phyloP scores from a whole-genome alignment of 805 yeast species.

The Torulaspora microellipsoides region DNA sequence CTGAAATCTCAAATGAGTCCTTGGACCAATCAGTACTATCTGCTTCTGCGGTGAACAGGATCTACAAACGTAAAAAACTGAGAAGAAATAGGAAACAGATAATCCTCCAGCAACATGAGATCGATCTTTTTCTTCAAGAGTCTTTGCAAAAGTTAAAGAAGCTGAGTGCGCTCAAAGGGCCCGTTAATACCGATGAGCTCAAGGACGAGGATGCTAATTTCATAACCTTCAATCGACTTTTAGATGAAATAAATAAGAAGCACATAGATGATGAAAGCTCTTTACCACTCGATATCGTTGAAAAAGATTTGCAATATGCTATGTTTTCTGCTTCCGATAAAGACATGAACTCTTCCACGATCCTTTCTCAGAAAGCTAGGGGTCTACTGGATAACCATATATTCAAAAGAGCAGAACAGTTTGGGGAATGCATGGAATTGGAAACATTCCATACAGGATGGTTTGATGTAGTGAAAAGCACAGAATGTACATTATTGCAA shows the following conservation, averaged over 20 bases:
- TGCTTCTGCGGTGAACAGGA: slow-evolving; percentile 27
- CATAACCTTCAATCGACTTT: slow-evolving; percentile 23
- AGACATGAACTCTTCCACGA: slow-evolving; percentile 14
- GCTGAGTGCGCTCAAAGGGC: slow-evolving; percentile 20
- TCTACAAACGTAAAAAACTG: slow-evolving; percentile 35
- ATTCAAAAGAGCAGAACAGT: slow-evolving; percentile 57
- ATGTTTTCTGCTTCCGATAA: slow-evolving; percentile 24
- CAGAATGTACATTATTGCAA: slow-evolving; percentile 43
- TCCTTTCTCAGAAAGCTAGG: slow-evolving; percentile 48
- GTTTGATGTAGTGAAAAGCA: slow-evolving; percentile 41
- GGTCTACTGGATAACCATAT: slow-evolving; percentile 45
- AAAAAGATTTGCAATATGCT: slow-evolving; percentile 16
- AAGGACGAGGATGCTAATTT: slow-evolving; percentile 30
- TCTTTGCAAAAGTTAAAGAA: slow-evolving; percentile 36
- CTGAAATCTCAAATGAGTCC: not conserved
- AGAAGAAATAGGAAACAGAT: slow-evolving; percentile 47
- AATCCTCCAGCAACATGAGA: slow-evolving; percentile 63
- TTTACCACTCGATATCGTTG: slow-evolving; percentile 14
- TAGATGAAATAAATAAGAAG: slow-evolving; percentile 10
- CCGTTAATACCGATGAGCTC: slow-evolving; percentile 29
- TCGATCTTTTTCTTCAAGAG: slow-evolving; percentile 45
- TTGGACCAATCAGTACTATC: slow-evolving; percentile 13
- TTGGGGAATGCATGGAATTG: slow-evolving; percentile 64
- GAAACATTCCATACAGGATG: slow-evolving; percentile 47
- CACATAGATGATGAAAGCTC: slow-evolving; percentile 23